A percentile compares a stretch with the other conserved stretches of the same genome.
These are phyloP conservation scores for Populus tomentosa DNA, from an alignment of 441 rosid species.

Conservation along the genomic window DNA sequence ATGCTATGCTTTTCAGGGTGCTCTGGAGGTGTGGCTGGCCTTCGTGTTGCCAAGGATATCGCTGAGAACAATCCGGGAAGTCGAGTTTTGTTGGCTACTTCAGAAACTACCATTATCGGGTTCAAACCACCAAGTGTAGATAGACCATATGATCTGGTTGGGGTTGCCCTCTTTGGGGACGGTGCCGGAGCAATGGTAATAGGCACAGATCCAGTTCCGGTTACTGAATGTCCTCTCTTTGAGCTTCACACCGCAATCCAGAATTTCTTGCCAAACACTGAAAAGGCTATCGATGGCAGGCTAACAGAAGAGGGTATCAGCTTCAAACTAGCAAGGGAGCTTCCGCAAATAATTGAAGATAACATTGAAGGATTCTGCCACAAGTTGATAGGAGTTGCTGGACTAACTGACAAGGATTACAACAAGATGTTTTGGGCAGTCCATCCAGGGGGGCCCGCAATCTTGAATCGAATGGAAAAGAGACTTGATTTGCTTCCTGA, in stretches of 20 bases:
- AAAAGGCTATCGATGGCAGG: slow-evolving; percentile 75
- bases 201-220: slow-evolving; percentile 61
- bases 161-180: slow-evolving; percentile 91
- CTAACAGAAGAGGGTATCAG: slow-evolving; percentile 85
- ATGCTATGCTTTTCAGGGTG: slow-evolving; percentile 86
- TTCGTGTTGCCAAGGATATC: slow-evolving; percentile 89
- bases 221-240: slow-evolving; percentile 62
- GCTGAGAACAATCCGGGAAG: slow-evolving; percentile 96
- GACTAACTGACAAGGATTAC: slow-evolving; percentile 46
- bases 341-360: slow-evolving; percentile 88
- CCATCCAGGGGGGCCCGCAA: slow-evolving; percentile 99
- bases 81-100: slow-evolving; percentile 74
- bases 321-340: slow-evolving; percentile 84
- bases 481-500: slow-evolving; percentile 63
- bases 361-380: slow-evolving; percentile 72
- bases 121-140: slow-evolving; percentile 83
- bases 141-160: slow-evolving; percentile 91
- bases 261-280: slow-evolving; percentile 75
- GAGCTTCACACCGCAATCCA: slow-evolving; percentile 94
- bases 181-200: slow-evolving; percentile 93
- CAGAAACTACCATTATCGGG: slow-evolving; percentile 93
- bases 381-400: slow-evolving; percentile 46
- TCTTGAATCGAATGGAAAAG: slow-evolving; percentile 74
- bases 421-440: slow-evolving; percentile 92
- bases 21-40: slow-evolving; percentile 95